Conservation (phyloP, 306 rosid species). For the Prunus mongolica region DNA sequence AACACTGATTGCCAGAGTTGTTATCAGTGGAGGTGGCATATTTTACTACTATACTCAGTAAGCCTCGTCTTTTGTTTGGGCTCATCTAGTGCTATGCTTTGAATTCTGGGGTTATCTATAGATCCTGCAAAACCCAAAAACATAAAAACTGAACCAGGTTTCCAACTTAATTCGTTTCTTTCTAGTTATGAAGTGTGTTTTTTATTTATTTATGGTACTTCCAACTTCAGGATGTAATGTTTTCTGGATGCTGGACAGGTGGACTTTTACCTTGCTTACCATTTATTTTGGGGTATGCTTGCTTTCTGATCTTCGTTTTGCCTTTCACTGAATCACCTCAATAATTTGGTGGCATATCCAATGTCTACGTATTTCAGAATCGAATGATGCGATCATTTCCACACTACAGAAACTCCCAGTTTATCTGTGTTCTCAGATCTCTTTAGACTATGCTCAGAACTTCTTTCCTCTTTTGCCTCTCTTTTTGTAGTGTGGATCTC, state of each 20-base stretch:
- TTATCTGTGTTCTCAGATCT: background rate
- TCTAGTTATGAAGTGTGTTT: background rate
- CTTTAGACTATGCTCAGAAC: background rate
- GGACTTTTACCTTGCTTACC: constrained; percentile 72
- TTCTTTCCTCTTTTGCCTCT: background rate
- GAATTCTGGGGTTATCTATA: background rate
- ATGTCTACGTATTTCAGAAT: background rate
- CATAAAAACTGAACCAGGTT: background rate
- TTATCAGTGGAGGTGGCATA: constrained; percentile 29
- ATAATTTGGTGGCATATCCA: background rate
- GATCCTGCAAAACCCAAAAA: background rate
- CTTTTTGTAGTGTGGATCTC: constrained; percentile 57
- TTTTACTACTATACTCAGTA: constrained; percentile 78
- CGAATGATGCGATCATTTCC: background rate
- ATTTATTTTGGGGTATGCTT: constrained; percentile 67
- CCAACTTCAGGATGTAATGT: constrained; percentile 4
- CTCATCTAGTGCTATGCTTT: background rate
- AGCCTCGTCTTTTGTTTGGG: constrained; percentile 26
- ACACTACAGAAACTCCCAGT: background rate
- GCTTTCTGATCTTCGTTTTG: constrained; percentile 18
- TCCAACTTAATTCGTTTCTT: background rate
- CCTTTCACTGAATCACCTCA: background rate
- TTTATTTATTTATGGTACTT: background rate
- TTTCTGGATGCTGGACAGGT: constrained; percentile 51
- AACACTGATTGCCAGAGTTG: constrained; percentile 38